Conservation (phyloP, 345 rosid species). For the Citrus cavaleriei region DNA sequence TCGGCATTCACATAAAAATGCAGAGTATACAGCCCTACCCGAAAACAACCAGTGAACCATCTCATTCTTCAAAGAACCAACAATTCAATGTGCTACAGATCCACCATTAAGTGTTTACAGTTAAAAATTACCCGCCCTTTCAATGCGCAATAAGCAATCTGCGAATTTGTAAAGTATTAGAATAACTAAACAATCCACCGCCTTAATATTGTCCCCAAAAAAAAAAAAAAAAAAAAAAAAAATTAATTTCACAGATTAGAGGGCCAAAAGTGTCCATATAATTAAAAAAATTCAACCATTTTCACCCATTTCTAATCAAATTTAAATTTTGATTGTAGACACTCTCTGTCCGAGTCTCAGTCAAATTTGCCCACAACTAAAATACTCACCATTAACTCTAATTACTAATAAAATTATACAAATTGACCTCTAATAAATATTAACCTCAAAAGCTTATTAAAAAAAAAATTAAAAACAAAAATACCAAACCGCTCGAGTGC, state of each 20-base stretch:
- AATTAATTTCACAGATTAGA: no score
- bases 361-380: not conserved
- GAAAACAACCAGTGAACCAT: slow-evolving; percentile 37
- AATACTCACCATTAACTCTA: not conserved
- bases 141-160: not conserved
- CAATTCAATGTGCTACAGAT: not conserved
- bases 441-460: not conserved
- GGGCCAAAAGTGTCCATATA: no score
- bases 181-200: no score
- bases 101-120: not conserved
- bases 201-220: no score
- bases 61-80: not conserved
- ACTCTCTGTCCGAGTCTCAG: no score
- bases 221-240: no score
- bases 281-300: no score
- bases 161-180: no score
- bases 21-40: slow-evolving; percentile 10
- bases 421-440: not conserved
- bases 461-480: no score
- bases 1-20: slow-evolving; percentile 27
- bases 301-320: no score
- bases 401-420: not conserved
- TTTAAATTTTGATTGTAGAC: no score
- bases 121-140: not conserved
- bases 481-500: not conserved